Base-by-base conservation (phyloP, 768 basidiomycete genomes). In the Boletellus ananiceps region DNA sequence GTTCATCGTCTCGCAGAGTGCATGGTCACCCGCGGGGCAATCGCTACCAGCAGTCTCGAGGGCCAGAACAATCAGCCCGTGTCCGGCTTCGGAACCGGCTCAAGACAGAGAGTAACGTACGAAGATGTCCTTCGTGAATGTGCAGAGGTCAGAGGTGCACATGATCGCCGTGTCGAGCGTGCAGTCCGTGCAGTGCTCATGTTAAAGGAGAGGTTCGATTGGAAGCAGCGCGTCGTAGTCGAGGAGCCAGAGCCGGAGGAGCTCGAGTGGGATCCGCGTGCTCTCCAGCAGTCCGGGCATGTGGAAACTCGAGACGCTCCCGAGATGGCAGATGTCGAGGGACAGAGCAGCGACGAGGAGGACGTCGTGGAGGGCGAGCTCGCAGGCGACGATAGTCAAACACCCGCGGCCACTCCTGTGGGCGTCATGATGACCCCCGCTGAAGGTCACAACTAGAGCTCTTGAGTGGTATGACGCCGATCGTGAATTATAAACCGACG, bases 211-310 rank as follows among this genome's bases (percentile, higher is more conserved):
- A 85, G 81, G 65, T 91, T 84, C 62, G 87, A 91, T 40, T 89
- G 88, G 85, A 83, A 83, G 63, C 79, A 82, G 56, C 74, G 89
- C n/a, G 84, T 91, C 18, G 82, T 80, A 52, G 87, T 89, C 12
- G 83, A 84, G 58, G 79, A 81, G 13, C 87, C 86, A 54, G 87
- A 89, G 64, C 86, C 85, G 3, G 86, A 88, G 56, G 88, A 88
- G 54, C 67, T 86, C 33, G 81, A 80, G 16, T 86, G 83, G 83
- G 83, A 84, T 56, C 82, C 83, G 4, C 71, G 80, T 36, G 27
- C 71, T 11, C 70, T 62, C 15, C 39, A 56, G 14, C 48, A 62
- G 27, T 19, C 51, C 44, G 25, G 35, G 15, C 52, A 54, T 6
- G 43, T 25, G 32, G 47, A 29, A 31, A 40, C 49, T 4, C 59